A percentile compares a stretch with the other conserved stretches of the same genome.
These are phyloP conservation scores for Cryptococcus sp. DNA, from an alignment of 1,284 basidiomycete species.

Conservation along the genomic window DNA sequence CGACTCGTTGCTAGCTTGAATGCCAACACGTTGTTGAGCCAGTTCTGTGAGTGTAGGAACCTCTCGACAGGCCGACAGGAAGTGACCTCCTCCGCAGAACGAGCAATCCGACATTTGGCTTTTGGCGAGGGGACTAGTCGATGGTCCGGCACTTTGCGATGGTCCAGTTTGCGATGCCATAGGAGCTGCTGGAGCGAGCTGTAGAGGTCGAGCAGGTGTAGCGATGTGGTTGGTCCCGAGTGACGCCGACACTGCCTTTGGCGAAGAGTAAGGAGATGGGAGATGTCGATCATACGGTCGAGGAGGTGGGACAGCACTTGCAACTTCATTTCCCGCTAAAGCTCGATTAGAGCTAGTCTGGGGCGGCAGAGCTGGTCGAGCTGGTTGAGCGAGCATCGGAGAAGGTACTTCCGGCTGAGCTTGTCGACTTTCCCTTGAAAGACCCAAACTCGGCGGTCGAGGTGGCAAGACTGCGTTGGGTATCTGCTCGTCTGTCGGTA, in stretches of 20 bases:
- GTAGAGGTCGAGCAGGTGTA: neutral
- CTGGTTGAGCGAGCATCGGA: too few species aligned
- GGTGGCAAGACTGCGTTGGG: neutral
- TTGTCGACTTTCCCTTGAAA: neutral
- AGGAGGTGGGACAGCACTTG: too few species aligned
- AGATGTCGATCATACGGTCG: neutral
- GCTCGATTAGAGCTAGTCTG: too few species aligned
- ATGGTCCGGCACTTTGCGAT: too few species aligned
- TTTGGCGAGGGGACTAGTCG: too few species aligned
- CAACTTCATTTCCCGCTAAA: too few species aligned
- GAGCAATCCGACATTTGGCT: too few species aligned
- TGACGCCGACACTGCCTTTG: neutral
- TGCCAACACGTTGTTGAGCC: neutral
- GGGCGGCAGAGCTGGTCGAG: too few species aligned
- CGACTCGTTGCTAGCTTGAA: neutral
- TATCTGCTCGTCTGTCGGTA: slow-evolving; percentile 4
- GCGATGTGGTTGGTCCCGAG: neutral
- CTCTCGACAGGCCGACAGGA: neutral
- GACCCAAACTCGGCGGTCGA: neutral
- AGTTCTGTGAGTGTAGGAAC: neutral
- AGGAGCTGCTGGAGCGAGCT: too few species aligned
- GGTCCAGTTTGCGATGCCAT: too few species aligned
- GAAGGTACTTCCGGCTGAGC: too few species aligned
- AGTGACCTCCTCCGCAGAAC: too few species aligned
- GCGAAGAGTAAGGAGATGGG: neutral